Conservation (phyloP, 768 basidiomycete species). For the Naganishia vaughanmartiniae region DNA sequence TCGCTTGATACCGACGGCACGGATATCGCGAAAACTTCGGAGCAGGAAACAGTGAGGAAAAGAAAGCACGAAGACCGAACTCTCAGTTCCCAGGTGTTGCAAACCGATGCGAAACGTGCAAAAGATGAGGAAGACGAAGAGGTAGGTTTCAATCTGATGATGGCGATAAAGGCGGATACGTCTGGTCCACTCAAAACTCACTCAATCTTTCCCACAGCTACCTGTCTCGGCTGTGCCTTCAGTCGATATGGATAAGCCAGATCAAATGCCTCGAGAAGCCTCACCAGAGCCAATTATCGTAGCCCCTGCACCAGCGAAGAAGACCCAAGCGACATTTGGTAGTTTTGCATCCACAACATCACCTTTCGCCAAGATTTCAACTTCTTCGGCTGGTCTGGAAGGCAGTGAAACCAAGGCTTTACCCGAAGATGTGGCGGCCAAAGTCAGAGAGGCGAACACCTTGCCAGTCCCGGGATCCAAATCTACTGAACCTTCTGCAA, state of each 20-base stretch:
- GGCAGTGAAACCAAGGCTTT: neutral
- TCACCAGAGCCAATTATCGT: slow-evolving; percentile 16
- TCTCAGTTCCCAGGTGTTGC: slow-evolving; percentile 35
- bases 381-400: slow-evolving; percentile 25
- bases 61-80: slow-evolving; percentile 44
- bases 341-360: slow-evolving; percentile 35
- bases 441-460: slow-evolving; percentile 28
- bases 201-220: slow-evolving; percentile 4
- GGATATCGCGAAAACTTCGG: slow-evolving; percentile 10
- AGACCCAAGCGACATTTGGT: slow-evolving; percentile 42
- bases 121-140: slow-evolving; percentile 18
- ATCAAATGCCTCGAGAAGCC: slow-evolving; percentile 1
- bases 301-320: slow-evolving; percentile 37
- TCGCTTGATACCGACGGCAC: slow-evolving; percentile 19
- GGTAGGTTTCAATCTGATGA: neutral
- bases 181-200: neutral
- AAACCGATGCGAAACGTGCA: slow-evolving; percentile 24
- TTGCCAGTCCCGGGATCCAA: neutral
- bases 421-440: slow-evolving; percentile 15
- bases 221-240: slow-evolving; percentile 17
- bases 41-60: slow-evolving; percentile 35
- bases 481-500: slow-evolving; percentile 2
- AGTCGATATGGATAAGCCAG: slow-evolving; percentile 18
- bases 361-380: slow-evolving; percentile 29
- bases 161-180: slow-evolving; percentile 10